Percentiles rank a stretch among this genome's conserved stretches.
Conservation (phyloP, 495 filamentous ascomycete genomes). For the Neurospora pannonica region DNA sequence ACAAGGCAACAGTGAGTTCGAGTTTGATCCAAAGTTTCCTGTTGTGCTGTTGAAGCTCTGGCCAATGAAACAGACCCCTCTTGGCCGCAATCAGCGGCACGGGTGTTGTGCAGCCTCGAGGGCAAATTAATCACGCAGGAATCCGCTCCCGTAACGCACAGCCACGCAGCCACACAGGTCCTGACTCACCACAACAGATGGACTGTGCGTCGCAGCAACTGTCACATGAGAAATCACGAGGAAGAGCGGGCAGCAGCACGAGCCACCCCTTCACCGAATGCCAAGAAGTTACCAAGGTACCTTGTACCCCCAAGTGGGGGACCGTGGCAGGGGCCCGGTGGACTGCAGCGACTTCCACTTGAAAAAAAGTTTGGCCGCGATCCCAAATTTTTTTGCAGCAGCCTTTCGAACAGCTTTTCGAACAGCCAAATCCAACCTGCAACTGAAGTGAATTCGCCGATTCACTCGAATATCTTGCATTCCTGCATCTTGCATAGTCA, state of each 20-base stretch:
- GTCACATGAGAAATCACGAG: constrained; percentile 6
- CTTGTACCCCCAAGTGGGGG: neutral
- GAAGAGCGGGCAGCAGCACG: neutral
- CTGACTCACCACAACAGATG: neutral
- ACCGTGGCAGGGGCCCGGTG: neutral
- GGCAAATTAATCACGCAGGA: neutral
- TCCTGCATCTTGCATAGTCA: neutral
- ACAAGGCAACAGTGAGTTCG: neutral
- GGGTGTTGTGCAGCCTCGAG: neutral
- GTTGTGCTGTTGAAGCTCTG: neutral
- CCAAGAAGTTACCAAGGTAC: neutral
- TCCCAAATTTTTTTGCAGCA: constrained; percentile 13
- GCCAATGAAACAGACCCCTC: neutral
- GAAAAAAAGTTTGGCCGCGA: constrained; percentile 12
- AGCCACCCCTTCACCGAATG: neutral
- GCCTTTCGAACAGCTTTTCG: neutral
- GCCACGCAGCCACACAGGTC: neutral
- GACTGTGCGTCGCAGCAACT: neutral
- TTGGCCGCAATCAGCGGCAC: neutral
- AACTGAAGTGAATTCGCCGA: neutral
- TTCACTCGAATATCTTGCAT: neutral
- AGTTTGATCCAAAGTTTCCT: neutral
- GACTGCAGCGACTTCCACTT: neutral
- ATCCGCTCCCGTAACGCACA: neutral
- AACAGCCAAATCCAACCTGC: neutral